Base-by-base conservation (phyloP, 495 filamentous ascomycete species). In the Tuber indicum region DNA sequence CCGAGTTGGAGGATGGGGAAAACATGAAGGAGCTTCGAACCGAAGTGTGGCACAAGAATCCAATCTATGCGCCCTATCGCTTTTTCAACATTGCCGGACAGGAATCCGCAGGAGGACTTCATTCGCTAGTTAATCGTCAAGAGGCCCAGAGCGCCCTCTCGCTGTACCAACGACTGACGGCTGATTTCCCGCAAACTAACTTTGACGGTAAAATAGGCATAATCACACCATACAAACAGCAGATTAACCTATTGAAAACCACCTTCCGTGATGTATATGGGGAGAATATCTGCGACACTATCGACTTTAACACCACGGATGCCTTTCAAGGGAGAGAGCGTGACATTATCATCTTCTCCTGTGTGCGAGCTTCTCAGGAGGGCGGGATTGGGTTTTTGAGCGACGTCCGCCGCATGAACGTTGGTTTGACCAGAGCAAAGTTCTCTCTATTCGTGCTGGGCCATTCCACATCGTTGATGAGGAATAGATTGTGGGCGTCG, bases 381-480 rank as follows among this genome's bases (percentile, higher is more conserved):
- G 93, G 94, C 44, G 93, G 96, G 81, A 97, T 99, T 82, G 96
- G 96, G 87, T 99, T 99, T 89, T 91, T 99, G 88, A 91, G 92
- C 70, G 96, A 99, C 86, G 97, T 99, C 82, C 91, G 96, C 73
- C 96, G 96, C 89, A 99, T 99, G 96, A 99, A 99, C 86, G 96
- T 99, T 82, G 96, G 96, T 86, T 86, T 99, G 69, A 99, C 96
- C 12, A 90, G 96, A 87, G 96, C 96, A 17, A 97, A 97, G 82
- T 96, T 92, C 21, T 97, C 94, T 3, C 87, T 99, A 42, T 99
- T 94, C 91, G 94, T 99, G 76, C 88, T 99, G 23, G 96, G 96
- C 76, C 96, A 98, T 82, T 95, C 96, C 1, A 87, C 91, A 52
- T 91, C 93, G 43, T 87, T 99, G 42, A 86, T 91, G 10, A 92